Base-by-base conservation (phyloP, 225 moss, liverwort and hornwort genomes). In the Physcomitrium patens region DNA sequence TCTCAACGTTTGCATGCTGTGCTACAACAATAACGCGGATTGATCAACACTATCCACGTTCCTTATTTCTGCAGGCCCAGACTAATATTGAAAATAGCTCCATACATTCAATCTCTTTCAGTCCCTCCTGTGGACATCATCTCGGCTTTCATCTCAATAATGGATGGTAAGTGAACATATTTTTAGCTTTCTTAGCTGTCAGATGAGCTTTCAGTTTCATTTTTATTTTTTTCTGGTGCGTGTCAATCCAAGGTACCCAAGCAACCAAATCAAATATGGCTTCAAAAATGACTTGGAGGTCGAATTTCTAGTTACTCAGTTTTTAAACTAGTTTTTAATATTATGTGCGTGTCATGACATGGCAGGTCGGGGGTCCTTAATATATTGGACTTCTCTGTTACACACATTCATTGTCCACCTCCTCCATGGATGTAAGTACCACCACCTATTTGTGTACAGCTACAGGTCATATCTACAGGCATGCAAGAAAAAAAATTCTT, bases 91-190 rank as follows among this genome's bases (percentile, higher is more conserved):
- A 76, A 75, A 81, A 82, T 45, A 97, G 94, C 79, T 90, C 91
- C 20, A 80, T 97, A 22, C 92, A 87, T 65, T 87, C 93, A 14
- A 87, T 97, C 75, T 87, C 91, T 68, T 79, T 93, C 57, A 87
- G 85, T 81, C 88, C 97, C 62, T 83, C 87, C 22, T 83, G 72
- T 87, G 91, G 90, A 60, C 84, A 90, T 70, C 89, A 90, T 50
- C 84, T 97, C 67, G 94, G 91, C 72, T 97, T 97, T 77, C 97
- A 97, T 85, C 94, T 97, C 17, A 87, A 89, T 70, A 93, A 90
- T 83, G 94, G 94, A 71, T 93, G 93, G 97, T 94, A 86, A 65
- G 87, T 76, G 51, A 52, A 22, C 27, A 45, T 41, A 15, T 28
- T 27, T 17, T 48, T 26, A 42, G 60, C 16, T 74, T 65, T 57